Base-by-base conservation (phyloP, 768 basidiomycete species). In the Hygrophorus pudorinus region DNA sequence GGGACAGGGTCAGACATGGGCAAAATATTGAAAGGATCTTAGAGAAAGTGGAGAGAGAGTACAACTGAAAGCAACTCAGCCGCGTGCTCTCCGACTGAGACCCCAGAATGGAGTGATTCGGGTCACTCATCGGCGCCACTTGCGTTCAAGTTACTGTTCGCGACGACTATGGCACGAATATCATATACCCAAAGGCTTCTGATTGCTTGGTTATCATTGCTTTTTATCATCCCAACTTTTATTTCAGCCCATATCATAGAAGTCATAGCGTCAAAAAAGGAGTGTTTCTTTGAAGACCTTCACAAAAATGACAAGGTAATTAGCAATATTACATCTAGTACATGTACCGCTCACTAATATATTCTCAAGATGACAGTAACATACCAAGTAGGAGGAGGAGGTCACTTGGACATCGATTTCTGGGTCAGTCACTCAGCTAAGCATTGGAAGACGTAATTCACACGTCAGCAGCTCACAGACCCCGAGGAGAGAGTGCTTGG, bases 351-450 rank as follows among this genome's bases (percentile, higher is more conserved):
- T 11, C 16, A 20, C 27, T 38, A 32, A 12, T 35, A 29, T 38
- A 28, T 12, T 28, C 14, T 27, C 10, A 55, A 97, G 93, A 98
- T 99, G 96, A 94, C 94, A 18, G 87, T 99, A 40, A 96, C 94
- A 31, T 99, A 98, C 60, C 96, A 99, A 73, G 96, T 98, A 5
- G 93, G 90, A 42, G 91, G 89, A 35, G 96, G 96, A 18, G 94
- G 96, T 1, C 88, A 97, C 59, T 65, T 98, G 40, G 96, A 99
- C 64, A 89, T 99, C 48, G 94, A 99, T 64, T 98, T 98, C 59
- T 94, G 84, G 85, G 92, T 94, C 51, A 56, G 65, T 58, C 20
- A 9, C 27, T 16, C 9, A 24, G 7, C 16, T 8, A 3, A 5
- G 17, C 33, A 27, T 4, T 41, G 45, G 36, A 41, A 27, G 28